phyloP scores from a whole-genome alignment of 169 alveolate species.

The Eimeria falciformis region DNA sequence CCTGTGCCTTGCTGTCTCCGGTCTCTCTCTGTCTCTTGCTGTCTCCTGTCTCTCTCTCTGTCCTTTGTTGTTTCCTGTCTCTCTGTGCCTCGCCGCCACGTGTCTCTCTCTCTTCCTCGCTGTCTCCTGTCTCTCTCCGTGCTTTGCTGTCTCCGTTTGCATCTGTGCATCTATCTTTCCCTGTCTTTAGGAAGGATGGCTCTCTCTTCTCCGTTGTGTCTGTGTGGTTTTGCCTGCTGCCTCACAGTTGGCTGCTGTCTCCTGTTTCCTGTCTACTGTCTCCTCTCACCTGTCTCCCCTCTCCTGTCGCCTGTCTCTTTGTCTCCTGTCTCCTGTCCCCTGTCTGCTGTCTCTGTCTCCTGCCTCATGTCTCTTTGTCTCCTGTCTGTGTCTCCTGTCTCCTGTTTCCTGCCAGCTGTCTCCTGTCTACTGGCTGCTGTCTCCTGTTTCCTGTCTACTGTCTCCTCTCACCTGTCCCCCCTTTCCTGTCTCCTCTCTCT shows the following conservation, averaged over 20 bases:
- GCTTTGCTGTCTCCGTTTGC: background rate
- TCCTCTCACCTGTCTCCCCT: background rate
- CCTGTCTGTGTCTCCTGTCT: too few species aligned
- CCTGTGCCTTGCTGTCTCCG: background rate
- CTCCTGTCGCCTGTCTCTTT: background rate
- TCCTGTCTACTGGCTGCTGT: too few species aligned
- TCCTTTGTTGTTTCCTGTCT: background rate
- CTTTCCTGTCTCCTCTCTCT: too few species aligned
- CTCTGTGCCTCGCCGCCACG: background rate
- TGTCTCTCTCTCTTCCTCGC: background rate
- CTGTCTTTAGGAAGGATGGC: too few species aligned
- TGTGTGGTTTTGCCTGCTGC: background rate
- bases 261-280: background rate
- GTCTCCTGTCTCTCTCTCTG: background rate
- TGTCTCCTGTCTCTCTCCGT: background rate
- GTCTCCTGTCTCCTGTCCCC: background rate
- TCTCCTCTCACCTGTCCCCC: too few species aligned
- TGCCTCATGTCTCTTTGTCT: too few species aligned
- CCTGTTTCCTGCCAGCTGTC: too few species aligned
- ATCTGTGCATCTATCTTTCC: background rate
- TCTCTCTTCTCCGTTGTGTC: too few species aligned
- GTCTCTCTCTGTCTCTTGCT: background rate
- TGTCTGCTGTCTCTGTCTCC: background rate
- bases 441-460: too few species aligned
- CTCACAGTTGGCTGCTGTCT: background rate